phyloP scores from a whole-genome alignment of 2,329 filamentous ascomycete genomes.

The Aspergillus texensis region DNA sequence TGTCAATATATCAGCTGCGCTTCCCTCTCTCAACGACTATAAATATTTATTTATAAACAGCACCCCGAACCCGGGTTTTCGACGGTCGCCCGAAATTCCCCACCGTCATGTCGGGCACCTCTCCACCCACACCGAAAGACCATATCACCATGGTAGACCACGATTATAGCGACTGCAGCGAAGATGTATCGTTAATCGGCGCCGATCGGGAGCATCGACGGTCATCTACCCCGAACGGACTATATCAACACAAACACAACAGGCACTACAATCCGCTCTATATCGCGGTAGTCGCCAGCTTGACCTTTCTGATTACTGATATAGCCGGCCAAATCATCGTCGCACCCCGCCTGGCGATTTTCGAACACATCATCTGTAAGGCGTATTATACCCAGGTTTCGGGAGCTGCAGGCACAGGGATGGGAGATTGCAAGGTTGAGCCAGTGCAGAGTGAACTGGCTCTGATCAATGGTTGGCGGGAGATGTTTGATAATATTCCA shows the following conservation, averaged over 20 bases:
- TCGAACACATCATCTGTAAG: too few species aligned
- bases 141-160: not conserved
- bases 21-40: too few species aligned
- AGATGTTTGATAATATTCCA: too few species aligned
- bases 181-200: not conserved
- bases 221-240: not conserved
- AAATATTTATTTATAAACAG: too few species aligned
- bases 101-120: not conserved
- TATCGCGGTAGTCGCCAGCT: not conserved
- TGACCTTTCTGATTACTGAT: not conserved
- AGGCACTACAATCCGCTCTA: not conserved
- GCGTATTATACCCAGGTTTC: too few species aligned
- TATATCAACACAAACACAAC: not conserved
- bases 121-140: not conserved
- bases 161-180: not conserved
- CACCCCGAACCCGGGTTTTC: too few species aligned
- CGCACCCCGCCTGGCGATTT: not conserved
- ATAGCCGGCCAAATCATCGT: not conserved
- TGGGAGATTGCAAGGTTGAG: too few species aligned
- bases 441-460: too few species aligned
- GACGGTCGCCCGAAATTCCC: too few species aligned
- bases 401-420: too few species aligned
- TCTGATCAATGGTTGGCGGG: too few species aligned
- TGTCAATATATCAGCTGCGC: too few species aligned
- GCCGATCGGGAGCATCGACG: not conserved